phyloP scores from a whole-genome alignment of 192 early-diverging fungal genomes.

The Coemansia sp. region DNA sequence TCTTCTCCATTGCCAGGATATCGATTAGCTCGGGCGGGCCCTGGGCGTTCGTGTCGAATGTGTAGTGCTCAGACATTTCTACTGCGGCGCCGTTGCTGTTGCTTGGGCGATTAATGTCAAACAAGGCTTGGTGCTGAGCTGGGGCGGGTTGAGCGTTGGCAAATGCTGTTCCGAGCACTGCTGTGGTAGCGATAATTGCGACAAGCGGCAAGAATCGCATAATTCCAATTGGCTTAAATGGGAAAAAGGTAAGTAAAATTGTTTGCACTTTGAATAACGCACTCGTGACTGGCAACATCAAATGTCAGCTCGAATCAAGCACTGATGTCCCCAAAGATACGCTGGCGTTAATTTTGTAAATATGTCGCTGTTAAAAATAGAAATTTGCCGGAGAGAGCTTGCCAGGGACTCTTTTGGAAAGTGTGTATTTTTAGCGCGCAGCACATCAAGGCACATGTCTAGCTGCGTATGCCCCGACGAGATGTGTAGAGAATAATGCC shows the following conservation, averaged over 20 bases:
- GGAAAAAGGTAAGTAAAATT: not conserved
- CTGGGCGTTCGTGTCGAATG: conserved; percentile 24
- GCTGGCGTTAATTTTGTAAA: not conserved
- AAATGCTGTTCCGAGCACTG: conserved; percentile 8
- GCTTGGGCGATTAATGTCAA: not conserved
- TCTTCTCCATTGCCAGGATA: conserved; percentile 34
- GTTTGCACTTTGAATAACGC: not conserved
- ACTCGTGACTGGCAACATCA: not conserved
- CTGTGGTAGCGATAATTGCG: conserved; percentile 15
- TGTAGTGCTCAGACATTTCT: conserved; percentile 23
- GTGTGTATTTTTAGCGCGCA: conserved; percentile 1
- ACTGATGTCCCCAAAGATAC: not conserved
- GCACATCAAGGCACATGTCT: conserved; percentile 1
- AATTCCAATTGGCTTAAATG: not conserved
- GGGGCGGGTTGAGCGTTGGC: conserved; percentile 14
- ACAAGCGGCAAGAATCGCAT: conserved; percentile 11
- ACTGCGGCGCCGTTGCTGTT: not conserved
- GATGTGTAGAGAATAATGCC: not conserved
- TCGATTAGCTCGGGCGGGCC: conserved; percentile 41
- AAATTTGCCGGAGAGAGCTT: not conserved
- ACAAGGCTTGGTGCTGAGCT: conserved; percentile 22
- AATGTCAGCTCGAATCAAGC: not conserved
- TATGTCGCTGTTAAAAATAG: not conserved
- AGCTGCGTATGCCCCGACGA: not conserved
- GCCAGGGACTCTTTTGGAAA: not conserved